Base-by-base conservation (phyloP, 305 asterid genomes). In the Rubia peregrina region DNA sequence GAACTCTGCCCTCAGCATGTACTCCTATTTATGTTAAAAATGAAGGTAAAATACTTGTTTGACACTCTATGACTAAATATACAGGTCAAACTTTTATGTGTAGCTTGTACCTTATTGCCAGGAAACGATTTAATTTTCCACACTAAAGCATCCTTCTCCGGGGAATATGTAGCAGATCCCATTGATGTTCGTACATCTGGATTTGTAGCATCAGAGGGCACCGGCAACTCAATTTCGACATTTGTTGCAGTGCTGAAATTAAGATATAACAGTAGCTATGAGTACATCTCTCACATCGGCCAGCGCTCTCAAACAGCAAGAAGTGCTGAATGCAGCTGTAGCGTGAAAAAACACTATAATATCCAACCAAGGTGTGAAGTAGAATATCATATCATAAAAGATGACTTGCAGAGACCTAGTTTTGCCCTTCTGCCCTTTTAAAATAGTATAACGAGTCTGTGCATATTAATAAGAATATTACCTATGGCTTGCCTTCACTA, bases 81-180 rank as follows among this genome's bases (percentile, higher is more conserved):
- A 46, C 22, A 62, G 22, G 19, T 14, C 7, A 42, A 71, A 53
- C 73, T 6, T 30, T 19, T 16, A 61, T 13, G 9, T 40, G 55
- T 26, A 44, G 73, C 44, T 61, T 81, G 62, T 76, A 90, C 98
- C 97, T 92, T 92, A 60, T 89, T 91, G 82, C 98, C 98, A 17
- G 98, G 97, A 80, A 92, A 90, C 75, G 97, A 90, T 82, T 90
- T 92, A 70, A 92, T 92, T 78, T 92, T 92, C 98, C 98, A 92
- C 57, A 87, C 67, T 71, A 89, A 79, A 21, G 98, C 90, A 81
- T 92, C 98, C 48, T 46, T 85, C 78, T 92, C 98, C 42, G 98
- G 98, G 63, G 97, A 96, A 83, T 92, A 92, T 64, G 89, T 38
- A 73, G 97, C 92, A 36, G 97, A 87, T 22, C 98, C 98, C 97